Base-by-base conservation (phyloP, 2,329 filamentous ascomycete genomes). In the Cadophora gregata region DNA sequence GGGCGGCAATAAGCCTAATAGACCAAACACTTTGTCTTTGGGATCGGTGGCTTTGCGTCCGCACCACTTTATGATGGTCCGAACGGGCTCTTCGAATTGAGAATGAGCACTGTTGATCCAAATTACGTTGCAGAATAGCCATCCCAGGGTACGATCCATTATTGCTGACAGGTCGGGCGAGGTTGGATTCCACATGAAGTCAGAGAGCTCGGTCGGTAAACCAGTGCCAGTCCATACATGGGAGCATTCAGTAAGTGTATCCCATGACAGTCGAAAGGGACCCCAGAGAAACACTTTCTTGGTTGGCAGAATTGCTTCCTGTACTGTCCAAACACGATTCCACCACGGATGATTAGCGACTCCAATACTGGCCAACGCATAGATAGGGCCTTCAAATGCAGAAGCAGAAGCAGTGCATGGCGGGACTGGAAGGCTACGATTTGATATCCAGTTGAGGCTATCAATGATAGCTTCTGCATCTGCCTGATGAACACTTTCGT, bases 241-340 rank as follows among this genome's bases (percentile, higher is more conserved):
- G 12, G 50, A 16, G 33, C 50, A 31, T 7, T 14, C 12, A n/a
- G 25, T 55, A 5, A 55, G 27, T 21, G 14, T 55, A 2, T 55
- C 27, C 50, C 50, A 55, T 7, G 50, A 14, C 5, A 55, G 25
- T 33, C 29, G 25, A 27, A 55, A 27, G 4, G 50, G 27, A 33
- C 50, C 50, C 50, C 29, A 55, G 27, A 55, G 50, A 33, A 55
- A 55, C 8, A 33, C 29, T 33, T 55, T 55, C 5, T 55, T 33
- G 25, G 50, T 5, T 14, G 50, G 50, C 1, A 55, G 50, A 16
- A 55, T 55, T 1, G 16, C 50, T 55, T 55, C 50, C 33, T 55
- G 50, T 14, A 33, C 50, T 19, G 50, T 55, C 50, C 50, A 55
- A 12, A 55, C 24, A 16, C 50, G 50, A 7, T 33, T 27, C 50